These are phyloP conservation scores for Halophytophthora batemanensis DNA, from an alignment of 352 stramenopile species.

Conservation along the genomic window DNA sequence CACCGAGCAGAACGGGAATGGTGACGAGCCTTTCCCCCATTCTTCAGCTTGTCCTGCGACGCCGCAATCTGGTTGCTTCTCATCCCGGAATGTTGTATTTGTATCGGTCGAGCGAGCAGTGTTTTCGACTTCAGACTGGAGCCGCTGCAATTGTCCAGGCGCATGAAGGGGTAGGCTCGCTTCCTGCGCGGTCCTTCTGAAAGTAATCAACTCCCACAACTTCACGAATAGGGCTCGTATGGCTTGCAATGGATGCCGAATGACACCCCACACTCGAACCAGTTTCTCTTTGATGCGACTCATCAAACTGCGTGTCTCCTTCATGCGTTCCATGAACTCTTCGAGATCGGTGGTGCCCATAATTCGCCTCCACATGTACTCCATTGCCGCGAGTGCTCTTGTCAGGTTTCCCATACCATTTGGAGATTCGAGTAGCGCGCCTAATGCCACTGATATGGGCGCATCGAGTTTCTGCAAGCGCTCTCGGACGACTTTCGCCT, in stretches of 20 bases:
- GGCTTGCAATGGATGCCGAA: conserved; percentile 1
- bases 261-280: neutral
- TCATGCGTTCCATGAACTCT: conserved; percentile 25
- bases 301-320: conserved; percentile 10
- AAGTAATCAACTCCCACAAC: neutral
- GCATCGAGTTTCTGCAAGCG: conserved; percentile 26
- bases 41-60: neutral
- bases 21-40: neutral
- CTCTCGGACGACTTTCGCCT: conserved; percentile 28
- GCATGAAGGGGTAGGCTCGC: too few species aligned
- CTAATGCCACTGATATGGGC: conserved; percentile 13
- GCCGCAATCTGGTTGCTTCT: conserved; percentile 1
- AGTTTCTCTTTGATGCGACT: conserved; percentile 17
- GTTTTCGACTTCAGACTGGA: too few species aligned
- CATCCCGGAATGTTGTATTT: neutral
- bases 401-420: conserved; percentile 22
- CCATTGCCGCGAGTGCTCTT: conserved; percentile 31
- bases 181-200: too few species aligned
- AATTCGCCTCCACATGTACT: conserved; percentile 41
- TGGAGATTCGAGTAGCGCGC: conserved; percentile 13
- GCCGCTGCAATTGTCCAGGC: too few species aligned
- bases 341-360: conserved; percentile 22
- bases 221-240: conserved; percentile 1
- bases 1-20: conserved; percentile 16
- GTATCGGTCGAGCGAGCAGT: too few species aligned